These are phyloP conservation scores for Passalora sequoiae DNA, from an alignment of 2,329 filamentous ascomycete species.

Conservation along the genomic window DNA sequence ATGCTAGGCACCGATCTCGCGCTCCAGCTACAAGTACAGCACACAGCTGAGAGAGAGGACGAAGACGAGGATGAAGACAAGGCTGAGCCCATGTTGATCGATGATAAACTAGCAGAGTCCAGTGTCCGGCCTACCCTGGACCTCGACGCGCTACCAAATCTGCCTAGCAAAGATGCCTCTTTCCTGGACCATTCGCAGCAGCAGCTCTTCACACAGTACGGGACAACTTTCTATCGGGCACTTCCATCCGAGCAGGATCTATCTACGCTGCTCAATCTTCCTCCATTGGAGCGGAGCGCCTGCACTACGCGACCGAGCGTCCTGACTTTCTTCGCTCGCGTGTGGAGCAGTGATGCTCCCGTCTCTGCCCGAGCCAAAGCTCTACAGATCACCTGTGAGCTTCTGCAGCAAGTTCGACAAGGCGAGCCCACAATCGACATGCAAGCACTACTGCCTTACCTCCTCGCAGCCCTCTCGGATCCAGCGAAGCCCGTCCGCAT, in stretches of 20 bases:
- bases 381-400: constrained; percentile 13
- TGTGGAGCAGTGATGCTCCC: constrained; percentile 16
- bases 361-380: constrained; percentile 15
- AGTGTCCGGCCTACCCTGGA: constrained; percentile 1
- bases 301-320: constrained; percentile 12
- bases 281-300: constrained; percentile 13
- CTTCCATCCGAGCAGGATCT: constrained; percentile 15
- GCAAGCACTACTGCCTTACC: constrained; percentile 78
- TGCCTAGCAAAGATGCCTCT: constrained; percentile 15
- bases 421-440: constrained; percentile 45
- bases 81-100: constrained; percentile 10
- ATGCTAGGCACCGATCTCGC: constrained; percentile 14
- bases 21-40: constrained; percentile 10
- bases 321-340: constrained; percentile 20
- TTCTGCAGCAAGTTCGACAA: constrained; percentile 11
- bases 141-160: constrained; percentile 11
- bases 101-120: background rate
- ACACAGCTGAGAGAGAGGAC: background rate
- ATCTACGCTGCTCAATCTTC: constrained; percentile 12
- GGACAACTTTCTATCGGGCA: constrained; percentile 13
- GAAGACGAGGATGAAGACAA: constrained; percentile 8
- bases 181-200: constrained; percentile 16
- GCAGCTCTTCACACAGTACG: constrained; percentile 13
- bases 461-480: constrained; percentile 53
- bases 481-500: constrained; percentile 52